Conservation (phyloP, 805 yeast species). For the Torulaspora indica region DNA sequence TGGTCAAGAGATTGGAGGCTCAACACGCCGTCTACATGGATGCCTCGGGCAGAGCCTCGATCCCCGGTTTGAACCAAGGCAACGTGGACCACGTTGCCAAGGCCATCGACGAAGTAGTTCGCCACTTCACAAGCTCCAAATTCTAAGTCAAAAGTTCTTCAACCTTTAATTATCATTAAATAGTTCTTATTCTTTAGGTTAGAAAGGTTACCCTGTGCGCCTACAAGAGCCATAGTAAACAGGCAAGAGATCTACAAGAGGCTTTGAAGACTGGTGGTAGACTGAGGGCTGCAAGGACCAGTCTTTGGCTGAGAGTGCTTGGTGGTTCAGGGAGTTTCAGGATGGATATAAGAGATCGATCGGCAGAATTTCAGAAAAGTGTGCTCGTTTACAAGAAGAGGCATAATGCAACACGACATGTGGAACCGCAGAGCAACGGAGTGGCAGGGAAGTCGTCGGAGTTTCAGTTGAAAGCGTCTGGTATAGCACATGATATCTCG, state of each 20-base stretch:
- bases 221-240: conserved; percentile 1
- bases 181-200: neutral
- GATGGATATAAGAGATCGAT: conserved; percentile 64
- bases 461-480: conserved; percentile 66
- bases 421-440: conserved; percentile 14
- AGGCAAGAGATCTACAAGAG: conserved; percentile 5
- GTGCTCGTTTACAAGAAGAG: conserved; percentile 69
- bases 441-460: conserved; percentile 49
- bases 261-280: neutral
- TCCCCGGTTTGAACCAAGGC: conserved; percentile 82
- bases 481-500: conserved; percentile 83
- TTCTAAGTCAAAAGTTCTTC: conserved; percentile 13
- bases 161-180: neutral
- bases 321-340: neutral
- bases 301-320: neutral
- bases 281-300: neutral
- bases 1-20: conserved; percentile 69
- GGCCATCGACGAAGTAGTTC: conserved; percentile 75
- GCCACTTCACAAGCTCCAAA: conserved; percentile 36
- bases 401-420: conserved; percentile 37
- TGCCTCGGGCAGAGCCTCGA: conserved; percentile 81
- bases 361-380: conserved; percentile 89
- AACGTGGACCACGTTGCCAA: conserved; percentile 76
- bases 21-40: conserved; percentile 81
- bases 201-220: conserved; percentile 5